Base-by-base conservation (phyloP, 176 grass and related monocot species). In the Thinopyrum elongatum region DNA sequence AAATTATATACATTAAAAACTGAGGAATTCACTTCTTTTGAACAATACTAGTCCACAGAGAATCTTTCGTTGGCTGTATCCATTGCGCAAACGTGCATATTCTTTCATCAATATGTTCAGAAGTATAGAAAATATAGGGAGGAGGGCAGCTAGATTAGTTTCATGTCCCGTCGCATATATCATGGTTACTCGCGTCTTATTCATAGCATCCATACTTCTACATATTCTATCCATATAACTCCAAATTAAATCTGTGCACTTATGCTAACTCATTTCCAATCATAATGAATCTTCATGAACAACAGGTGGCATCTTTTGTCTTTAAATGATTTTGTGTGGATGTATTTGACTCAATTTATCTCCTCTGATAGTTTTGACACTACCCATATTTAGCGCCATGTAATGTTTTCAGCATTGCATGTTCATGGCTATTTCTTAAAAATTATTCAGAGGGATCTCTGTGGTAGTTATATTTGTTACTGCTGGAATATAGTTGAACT, bases 331-430 rank as follows among this genome's bases (percentile, higher is more conserved):
- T 46, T 28, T 65, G 10, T 12, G 26, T 27, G 62, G 25, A 66
- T 31, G 25, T 65, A 12, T 65, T 39, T 62, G 58, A 36, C 23
- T 63, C 60, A 61, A 16, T 33, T 64, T 47, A 23, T 84, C 1
- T 19, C 16, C 10, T 2, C 27, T 35, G 3, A 21, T 44, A 19
- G 12, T 49, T 71, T 30, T 67, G 42, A 59, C 3, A 14, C 19
- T 55, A 77, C n/a, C 14, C 14, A 31, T 81, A 57, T 87, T 74
- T 17, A 35, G 64, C 8, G 27, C 33, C 63, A 19, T 22, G 39
- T 49, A 74, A 36, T 22, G 26, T 74, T 87, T 70, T 86, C 9
- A 64, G 6, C 67, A 81, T 63, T 64, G 22, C 68, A 87, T 51
- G 17, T 12, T 7, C 28, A 53, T 74, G 27, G 47, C 64, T 67